phyloP scores from a whole-genome alignment of 768 basidiomycete species.

The Termitomyces sp. region DNA sequence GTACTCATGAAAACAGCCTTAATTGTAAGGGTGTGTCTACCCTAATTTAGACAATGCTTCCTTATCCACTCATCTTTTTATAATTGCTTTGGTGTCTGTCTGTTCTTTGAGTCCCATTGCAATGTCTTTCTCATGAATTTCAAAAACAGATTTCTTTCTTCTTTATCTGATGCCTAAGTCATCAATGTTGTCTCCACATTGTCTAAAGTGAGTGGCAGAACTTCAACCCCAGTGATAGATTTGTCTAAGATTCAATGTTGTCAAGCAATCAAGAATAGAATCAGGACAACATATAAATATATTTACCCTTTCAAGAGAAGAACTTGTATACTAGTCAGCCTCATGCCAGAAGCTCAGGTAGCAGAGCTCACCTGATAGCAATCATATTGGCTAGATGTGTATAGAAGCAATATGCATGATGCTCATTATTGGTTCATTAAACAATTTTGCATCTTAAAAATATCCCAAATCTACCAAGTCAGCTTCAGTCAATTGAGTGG shows the following conservation, averaged over 20 bases:
- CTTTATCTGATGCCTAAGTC: neutral
- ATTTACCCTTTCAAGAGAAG: neutral
- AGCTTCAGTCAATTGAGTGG: neutral
- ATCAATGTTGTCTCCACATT: neutral
- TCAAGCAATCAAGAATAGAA: neutral
- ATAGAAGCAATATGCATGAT: neutral
- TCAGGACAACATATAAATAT: neutral
- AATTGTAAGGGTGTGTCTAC: neutral
- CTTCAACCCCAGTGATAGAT: neutral
- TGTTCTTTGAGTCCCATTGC: conserved; percentile 5
- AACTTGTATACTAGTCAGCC: neutral
- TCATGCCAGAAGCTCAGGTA: neutral
- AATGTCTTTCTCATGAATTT: conserved; percentile 7
- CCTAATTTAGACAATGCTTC: neutral
- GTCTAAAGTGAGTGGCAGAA: neutral
- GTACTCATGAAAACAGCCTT: too few species aligned
- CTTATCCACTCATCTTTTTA: neutral
- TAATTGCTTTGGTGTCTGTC: conserved; percentile 1
- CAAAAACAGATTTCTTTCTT: conserved; percentile 4
- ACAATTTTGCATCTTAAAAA: neutral
- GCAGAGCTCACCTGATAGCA: neutral
- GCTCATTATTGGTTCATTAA: neutral
- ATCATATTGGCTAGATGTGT: conserved; percentile 7
- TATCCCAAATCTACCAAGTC: neutral
- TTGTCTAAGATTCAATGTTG: neutral